A percentile compares a stretch with the other conserved stretches of the same genome.
Evolutionary conservation across 2,329 filamentous ascomycete genomes (phyloP).

Genomic region (Colletotrichum echinochloae): DNA sequence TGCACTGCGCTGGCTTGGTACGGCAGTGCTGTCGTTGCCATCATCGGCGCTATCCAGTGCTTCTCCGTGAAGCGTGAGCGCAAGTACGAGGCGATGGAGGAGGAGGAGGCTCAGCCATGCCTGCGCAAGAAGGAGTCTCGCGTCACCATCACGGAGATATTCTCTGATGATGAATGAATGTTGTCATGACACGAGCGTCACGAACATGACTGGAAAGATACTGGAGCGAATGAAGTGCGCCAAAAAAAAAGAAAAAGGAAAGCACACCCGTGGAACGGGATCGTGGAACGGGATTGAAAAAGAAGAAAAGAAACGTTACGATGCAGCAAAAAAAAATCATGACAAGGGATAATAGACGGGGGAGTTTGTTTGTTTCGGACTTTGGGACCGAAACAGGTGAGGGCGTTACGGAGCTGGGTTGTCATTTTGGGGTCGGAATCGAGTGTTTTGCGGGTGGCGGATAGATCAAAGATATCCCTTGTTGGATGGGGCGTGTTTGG

Average conservation of each 20-base stretch:
- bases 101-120: constrained; percentile 31
- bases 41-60: constrained; percentile 70
- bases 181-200: constrained; percentile 21
- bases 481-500: constrained; percentile 6
- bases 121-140: constrained; percentile 34
- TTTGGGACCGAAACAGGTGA: constrained; percentile 1
- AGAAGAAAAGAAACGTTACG: constrained; percentile 24
- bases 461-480: constrained; percentile 34
- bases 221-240: neutral
- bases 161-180: constrained; percentile 37
- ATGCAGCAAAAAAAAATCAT: constrained; percentile 19
- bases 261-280: constrained; percentile 2
- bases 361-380: constrained; percentile 20
- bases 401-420: constrained; percentile 10
- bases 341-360: constrained; percentile 23
- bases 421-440: constrained; percentile 3
- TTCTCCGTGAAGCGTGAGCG: constrained; percentile 61
- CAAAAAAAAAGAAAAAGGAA: too few species aligned
- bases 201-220: neutral
- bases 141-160: constrained; percentile 32
- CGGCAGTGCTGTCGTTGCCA: constrained; percentile 67
- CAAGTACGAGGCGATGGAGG: constrained; percentile 22
- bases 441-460: constrained; percentile 3
- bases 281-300: too few species aligned
- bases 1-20: constrained; percentile 75